Conservation (phyloP, 257 asterid species). For the Parsonsia alboflavescens region DNA sequence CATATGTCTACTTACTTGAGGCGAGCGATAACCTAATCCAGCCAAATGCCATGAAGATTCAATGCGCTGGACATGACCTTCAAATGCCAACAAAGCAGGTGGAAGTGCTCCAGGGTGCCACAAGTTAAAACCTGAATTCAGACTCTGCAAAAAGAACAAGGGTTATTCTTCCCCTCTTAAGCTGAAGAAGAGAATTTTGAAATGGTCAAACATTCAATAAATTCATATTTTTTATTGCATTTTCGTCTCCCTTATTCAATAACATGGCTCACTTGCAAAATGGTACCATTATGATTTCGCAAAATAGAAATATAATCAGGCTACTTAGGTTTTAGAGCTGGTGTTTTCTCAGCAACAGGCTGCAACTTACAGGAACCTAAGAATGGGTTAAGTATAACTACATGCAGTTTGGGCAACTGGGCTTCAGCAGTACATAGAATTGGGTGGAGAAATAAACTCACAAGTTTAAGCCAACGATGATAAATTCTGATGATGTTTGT, state of each 20-base stretch:
- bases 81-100: constrained; percentile 79
- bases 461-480: constrained; percentile 85
- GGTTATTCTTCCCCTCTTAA: background rate
- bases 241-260: background rate
- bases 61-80: constrained; percentile 52
- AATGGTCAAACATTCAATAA: background rate
- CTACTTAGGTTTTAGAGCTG: background rate
- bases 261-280: background rate
- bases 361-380: background rate
- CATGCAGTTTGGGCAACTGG: background rate
- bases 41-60: constrained; percentile 71
- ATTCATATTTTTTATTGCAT: background rate
- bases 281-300: background rate
- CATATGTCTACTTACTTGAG: constrained; percentile 21
- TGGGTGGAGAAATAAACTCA: constrained; percentile 31
- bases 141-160: constrained; percentile 36
- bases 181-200: background rate
- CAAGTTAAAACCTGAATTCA: constrained; percentile 53
- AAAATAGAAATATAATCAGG: background rate
- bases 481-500: constrained; percentile 59
- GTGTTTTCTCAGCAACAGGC: background rate
- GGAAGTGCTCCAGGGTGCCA: constrained; percentile 89
- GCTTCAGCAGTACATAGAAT: background rate
- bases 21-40: constrained; percentile 57
- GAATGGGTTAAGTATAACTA: background rate